Evolutionary conservation across 495 filamentous ascomycete genomes (phyloP), one percentile per base, ranked within the genome.

Genomic region (Aspergillus hancockii): DNA sequence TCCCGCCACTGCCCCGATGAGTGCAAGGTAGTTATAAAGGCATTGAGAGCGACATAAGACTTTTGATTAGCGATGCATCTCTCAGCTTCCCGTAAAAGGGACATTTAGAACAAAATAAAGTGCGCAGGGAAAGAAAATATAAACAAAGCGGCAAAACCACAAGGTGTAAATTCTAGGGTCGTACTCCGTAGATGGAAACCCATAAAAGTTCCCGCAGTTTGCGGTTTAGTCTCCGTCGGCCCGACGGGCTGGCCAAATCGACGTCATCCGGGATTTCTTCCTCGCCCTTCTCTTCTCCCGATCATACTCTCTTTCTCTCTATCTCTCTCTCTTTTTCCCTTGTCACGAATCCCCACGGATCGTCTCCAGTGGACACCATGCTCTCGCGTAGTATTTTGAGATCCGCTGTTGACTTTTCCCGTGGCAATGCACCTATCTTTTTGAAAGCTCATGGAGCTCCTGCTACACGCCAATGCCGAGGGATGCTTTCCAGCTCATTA

Each of bases 21-120:
- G n/a, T 68, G 63, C 10, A 76, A 58, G 19, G 74, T 66, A 0
- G 73, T 72, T 55, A 81, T 78, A 22, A 83, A 79, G 41, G 80
- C 71, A 72, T 81, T 80, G 54, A 81, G 69, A 16, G 57, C 52
- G 21, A 67, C 49, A 50, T 73, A 61, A n/a, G 68, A 60, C 52
- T 70, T 67, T 59, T 81, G 79, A 40, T 80, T 81, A 55, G 74
- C 74, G 56, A 81, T 61, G 54, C 72, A 79, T 69, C 62, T 76
- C 68, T 81, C 77, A 57, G 79, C 79, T 69, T 81, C 75, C 45
- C 76, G 75, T 66, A 79, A 60, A 57, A 80, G 72, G 67, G 75
- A 79, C 77, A 80, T 80, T 74, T 62, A 73, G 54, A 49, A 21
- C 7, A 5, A 19, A 5, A 0, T 19, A 8, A 25, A 2, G 13